Base-by-base conservation (phyloP, 1,284 basidiomycete species). In the Vanrija humicola region DNA sequence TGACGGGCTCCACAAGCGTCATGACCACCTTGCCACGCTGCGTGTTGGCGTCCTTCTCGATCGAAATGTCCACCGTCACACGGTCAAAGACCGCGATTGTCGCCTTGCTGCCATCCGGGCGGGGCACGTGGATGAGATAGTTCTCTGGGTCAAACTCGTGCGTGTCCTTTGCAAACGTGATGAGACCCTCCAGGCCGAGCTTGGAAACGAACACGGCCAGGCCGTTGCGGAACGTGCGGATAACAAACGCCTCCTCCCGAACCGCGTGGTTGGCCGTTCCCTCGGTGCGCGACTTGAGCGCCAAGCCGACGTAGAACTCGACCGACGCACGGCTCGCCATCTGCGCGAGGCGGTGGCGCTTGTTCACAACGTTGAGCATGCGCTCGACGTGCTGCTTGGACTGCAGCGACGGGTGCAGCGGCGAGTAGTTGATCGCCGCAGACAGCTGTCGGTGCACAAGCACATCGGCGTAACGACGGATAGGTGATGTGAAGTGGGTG, bases 401-500 rank as follows among this genome's bases (percentile, higher is more conserved):
- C 69, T 96, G 91, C 9, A 99, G 79, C 0, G 86, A 85, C 0
- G 90, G 82, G 69, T 96, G 93, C 0, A 98, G 82, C 1, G 92
- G 82, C 0, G 84, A 79, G 66, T 92, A 88, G 34, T 85, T 85
- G 67, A 98, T 97, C 6, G 93, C 87, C 0, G 96, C 92, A 1
- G 91, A 79, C 0, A 99, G 83, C 73, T 98, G 95, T 21, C 96
- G 86, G 75, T 99, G 96, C 0, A 86, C 94, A 21, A 99, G 82
- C 3, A 98, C 89, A 74, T 99, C 96, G 84, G 92, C 90, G 71
- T 94, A 96, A 58, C 93, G 84, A 59, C 92, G 82, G 64, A 96
- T 96, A 0, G 93, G 92, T 71, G 90, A 79, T 62, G 95, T 98
- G 74, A 98, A 98, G 75, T 98, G 96, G 0, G 96, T 99, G 77